Conservation (phyloP, 768 basidiomycete species). For the Boletus bicolor region DNA sequence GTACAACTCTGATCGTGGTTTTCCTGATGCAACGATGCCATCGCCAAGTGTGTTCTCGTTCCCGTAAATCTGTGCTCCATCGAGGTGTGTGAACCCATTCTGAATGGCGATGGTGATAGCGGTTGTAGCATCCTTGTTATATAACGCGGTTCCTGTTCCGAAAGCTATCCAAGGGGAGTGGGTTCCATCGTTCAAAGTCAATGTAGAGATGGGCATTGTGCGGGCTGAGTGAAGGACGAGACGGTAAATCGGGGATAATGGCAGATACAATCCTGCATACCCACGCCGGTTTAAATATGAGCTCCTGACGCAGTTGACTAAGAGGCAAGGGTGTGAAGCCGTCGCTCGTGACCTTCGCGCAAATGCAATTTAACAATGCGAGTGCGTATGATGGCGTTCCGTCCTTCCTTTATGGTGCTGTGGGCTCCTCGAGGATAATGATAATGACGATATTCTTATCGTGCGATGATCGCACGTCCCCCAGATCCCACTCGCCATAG, state of each 20-base stretch:
- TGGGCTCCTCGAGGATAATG: background rate
- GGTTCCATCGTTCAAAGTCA: constrained; percentile 55
- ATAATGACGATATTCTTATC: background rate
- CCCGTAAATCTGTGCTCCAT: constrained; percentile 57
- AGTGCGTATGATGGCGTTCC: background rate
- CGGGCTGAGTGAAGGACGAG: constrained; percentile 4
- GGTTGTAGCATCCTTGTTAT: constrained; percentile 38
- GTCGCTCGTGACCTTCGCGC: constrained; percentile 12
- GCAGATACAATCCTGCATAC: background rate
- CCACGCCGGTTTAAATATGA: constrained; percentile 7
- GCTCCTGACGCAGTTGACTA: constrained; percentile 7
- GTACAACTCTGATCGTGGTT: constrained; percentile 53
- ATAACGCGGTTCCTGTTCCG: constrained; percentile 60
- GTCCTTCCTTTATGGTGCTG: background rate
- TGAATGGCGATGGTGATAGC: constrained; percentile 47
- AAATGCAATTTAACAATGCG: background rate
- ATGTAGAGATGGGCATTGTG: constrained; percentile 28
- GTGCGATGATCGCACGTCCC: background rate
- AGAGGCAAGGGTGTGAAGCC: background rate
- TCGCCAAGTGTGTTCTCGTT: constrained; percentile 55
- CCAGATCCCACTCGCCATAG: background rate
- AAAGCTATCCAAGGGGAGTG: constrained; percentile 56
- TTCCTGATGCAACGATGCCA: constrained; percentile 49
- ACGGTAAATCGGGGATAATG: background rate
- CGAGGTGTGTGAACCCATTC: constrained; percentile 58